Conservation (phyloP, 495 filamentous ascomycete species). For the Mytilinidion resinicola region DNA sequence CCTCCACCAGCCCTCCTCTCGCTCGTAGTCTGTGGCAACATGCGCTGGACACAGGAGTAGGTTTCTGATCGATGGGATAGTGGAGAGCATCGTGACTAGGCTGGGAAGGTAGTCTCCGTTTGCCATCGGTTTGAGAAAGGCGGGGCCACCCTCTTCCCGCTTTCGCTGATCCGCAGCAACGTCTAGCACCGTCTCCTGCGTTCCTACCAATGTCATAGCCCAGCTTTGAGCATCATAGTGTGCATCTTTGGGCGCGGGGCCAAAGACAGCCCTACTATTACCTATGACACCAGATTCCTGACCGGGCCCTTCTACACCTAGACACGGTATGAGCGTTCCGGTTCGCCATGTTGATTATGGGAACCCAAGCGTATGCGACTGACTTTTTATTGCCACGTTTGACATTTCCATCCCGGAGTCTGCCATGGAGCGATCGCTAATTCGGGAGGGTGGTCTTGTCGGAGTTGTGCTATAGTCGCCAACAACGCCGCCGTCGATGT, state of each 20-base stretch:
- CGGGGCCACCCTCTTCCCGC: conserved; percentile 52
- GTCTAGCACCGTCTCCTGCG: conserved; percentile 51
- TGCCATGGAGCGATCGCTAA: conserved; percentile 18
- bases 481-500: background rate
- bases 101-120: conserved; percentile 56
- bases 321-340: conserved; percentile 5
- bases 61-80: conserved; percentile 75
- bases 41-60: conserved; percentile 54
- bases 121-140: conserved; percentile 64
- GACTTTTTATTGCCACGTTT: conserved; percentile 15
- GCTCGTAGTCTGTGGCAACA: conserved; percentile 56
- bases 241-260: conserved; percentile 60
- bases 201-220: conserved; percentile 58
- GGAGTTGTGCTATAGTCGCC: conserved; percentile 13
- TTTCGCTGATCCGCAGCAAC: conserved; percentile 57
- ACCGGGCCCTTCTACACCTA: conserved; percentile 20
- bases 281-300: conserved; percentile 56
- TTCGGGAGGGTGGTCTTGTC: conserved; percentile 23
- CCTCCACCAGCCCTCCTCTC: conserved; percentile 78
- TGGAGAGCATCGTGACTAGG: conserved; percentile 71
- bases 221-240: conserved; percentile 67
- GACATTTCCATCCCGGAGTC: background rate
- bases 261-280: conserved; percentile 44
- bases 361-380: background rate
- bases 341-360: background rate